Evolutionary conservation across 2,329 filamentous ascomycete genomes (phyloP), one percentile per base, ranked within the genome.

Genomic region (Penicillium paneum): DNA sequence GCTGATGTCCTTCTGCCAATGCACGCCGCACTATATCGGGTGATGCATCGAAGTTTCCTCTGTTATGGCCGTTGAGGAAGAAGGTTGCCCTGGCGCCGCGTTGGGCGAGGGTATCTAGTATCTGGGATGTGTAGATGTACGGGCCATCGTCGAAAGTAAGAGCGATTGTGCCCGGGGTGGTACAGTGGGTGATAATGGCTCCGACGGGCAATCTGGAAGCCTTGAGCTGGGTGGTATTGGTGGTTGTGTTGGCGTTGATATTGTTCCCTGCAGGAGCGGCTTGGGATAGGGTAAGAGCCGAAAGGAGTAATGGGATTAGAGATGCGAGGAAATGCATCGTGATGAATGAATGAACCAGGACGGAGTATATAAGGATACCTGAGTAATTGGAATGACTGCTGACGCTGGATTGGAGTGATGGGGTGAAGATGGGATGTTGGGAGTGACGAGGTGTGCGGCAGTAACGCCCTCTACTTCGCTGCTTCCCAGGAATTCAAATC

Each of bases 141-240:
- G 84, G 85, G 0, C 85, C 85, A 62, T 87, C 85, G 59, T 88
- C 85, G 61, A 82, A 87, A 8, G 84, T 87, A 19, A 88, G 67
- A 12, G 85, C 85, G 57, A 88, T 79, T 17, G 80, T 80, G 39
- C 82, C 81, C 2, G 78, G 73, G 2, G 74, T 70, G 15, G 58
- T 63, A 59, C 76, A 77, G 34, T 65, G 63, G 29, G 64, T 64
- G 54, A 75, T 67, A 32, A 83, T 67, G 2, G 75, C 76, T 31
- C 81, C 82, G 52, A 65, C 60, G 12, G 68, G 63, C 15, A 71
- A 55, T 2, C 35, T 7, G 15, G 58, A 56, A n/a, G 24, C 17
- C 17, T 17, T 19, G 17, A 17, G 29, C 8, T 34, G 49, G 29
- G 19, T n/a, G 26, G 12, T 45, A 15, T 44, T 45, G 31, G 29